Evolutionary conservation across 106 monocot genomes (phyloP).

Genomic region (Dendrobium chrysotoxum): DNA sequence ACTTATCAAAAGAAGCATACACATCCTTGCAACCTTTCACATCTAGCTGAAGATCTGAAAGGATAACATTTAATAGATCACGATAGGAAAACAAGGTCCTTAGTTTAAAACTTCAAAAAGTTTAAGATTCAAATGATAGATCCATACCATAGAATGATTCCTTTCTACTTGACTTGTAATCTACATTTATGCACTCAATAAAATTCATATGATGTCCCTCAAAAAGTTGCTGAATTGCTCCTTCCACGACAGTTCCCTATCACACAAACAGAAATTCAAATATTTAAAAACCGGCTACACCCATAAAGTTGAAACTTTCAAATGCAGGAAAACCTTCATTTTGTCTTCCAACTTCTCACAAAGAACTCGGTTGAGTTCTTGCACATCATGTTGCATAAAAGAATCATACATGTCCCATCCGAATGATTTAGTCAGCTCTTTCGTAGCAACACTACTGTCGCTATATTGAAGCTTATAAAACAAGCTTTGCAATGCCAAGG

Average conservation of each 20-base stretch:
- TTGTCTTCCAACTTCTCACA: constrained; percentile 82
- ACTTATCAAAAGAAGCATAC: constrained; percentile 96
- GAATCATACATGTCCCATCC: constrained; percentile 61
- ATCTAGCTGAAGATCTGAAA: constrained; percentile 76
- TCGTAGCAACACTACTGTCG: constrained; percentile 42
- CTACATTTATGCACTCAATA: constrained; percentile 80
- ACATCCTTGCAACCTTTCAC: constrained; percentile 87
- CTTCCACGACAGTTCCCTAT: constrained; percentile 73
- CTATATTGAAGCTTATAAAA: constrained; percentile 56
- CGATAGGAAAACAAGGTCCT: background rate
- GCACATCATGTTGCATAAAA: constrained; percentile 80
- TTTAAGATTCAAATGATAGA: background rate
- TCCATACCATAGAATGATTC: constrained; percentile 70
- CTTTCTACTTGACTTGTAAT: constrained; percentile 71
- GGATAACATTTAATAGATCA: constrained; percentile 3
- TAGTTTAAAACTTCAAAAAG: background rate
- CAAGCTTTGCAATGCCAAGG: constrained; percentile 65
- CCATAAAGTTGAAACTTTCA: background rate
- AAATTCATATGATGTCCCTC: constrained; percentile 86
- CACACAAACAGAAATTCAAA: constrained; percentile 7
- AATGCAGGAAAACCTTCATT: constrained; percentile 58
- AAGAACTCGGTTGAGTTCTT: constrained; percentile 85
- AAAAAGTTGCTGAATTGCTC: constrained; percentile 72
- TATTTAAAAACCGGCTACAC: background rate
- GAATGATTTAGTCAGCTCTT: constrained; percentile 51